A percentile compares a stretch with the other conserved stretches of the same genome.
phyloP scores from a whole-genome alignment of 73 alveolate genomes.

The Diophrys appendiculata region DNA sequence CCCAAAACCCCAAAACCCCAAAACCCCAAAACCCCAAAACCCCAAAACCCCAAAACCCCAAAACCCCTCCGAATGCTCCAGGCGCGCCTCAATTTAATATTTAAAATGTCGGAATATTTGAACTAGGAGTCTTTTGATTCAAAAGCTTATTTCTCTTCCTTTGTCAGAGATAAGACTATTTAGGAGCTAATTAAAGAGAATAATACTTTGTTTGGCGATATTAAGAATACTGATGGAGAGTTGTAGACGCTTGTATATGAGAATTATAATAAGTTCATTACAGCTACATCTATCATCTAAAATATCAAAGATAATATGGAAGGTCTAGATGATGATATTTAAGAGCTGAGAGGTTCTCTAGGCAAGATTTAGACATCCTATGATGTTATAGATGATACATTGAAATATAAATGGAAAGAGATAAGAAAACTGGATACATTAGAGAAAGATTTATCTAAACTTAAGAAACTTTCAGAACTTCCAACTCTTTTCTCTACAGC shows the following conservation, averaged over 20 bases:
- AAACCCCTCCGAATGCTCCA: no score
- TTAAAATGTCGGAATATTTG: no score
- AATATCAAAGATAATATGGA: constrained; percentile 57
- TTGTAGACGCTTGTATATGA: constrained; percentile 70
- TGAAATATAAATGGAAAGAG: constrained; percentile 60
- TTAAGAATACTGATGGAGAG: no score
- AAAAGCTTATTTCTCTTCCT: no score
- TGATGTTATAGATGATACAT: constrained; percentile 45
- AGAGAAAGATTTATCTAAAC: constrained; percentile 54
- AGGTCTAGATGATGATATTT: constrained; percentile 50
- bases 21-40: no score
- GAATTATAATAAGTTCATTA: constrained; percentile 63
- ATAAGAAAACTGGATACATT: constrained; percentile 54
- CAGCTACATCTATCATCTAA: constrained; percentile 61
- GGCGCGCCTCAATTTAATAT: no score
- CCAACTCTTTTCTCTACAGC: constrained; percentile 52
- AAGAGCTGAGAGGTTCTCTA: constrained; percentile 20
- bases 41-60: no score
- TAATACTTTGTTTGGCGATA: no score
- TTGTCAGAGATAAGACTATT: no score
- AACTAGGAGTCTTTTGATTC: no score
- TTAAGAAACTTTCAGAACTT: constrained; percentile 41
- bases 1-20: no score
- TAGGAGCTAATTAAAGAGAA: no score
- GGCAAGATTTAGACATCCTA: constrained; percentile 35